Conservation (phyloP, 805 yeast genomes). For the Cephaloascus fragrans region DNA sequence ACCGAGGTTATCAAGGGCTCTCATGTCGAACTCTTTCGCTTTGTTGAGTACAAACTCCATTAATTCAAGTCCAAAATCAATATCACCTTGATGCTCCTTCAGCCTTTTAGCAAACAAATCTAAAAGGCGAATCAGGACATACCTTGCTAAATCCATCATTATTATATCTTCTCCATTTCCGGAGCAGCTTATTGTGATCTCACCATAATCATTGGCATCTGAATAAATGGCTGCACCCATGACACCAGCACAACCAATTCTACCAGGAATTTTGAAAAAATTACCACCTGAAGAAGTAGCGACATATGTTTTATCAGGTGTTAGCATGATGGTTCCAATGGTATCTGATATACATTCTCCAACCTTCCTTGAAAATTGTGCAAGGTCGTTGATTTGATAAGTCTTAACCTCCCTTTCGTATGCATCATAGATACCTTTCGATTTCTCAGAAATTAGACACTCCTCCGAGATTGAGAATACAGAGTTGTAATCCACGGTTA, state of each 20-base stretch:
- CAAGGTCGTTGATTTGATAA: background rate
- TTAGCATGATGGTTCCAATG: conserved; percentile 26
- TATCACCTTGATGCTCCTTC: background rate
- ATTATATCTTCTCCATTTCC: conserved; percentile 53
- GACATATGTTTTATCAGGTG: conserved; percentile 5
- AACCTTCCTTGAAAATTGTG: background rate
- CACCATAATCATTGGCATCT: conserved; percentile 7
- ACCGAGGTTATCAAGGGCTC: conserved; percentile 1
- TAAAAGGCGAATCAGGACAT: conserved; percentile 9
- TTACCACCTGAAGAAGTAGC: conserved; percentile 48
- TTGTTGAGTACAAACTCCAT: background rate
- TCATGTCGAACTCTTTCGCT: background rate
- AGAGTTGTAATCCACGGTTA: background rate
- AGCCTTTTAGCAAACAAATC: background rate
- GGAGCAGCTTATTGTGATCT: conserved; percentile 31
- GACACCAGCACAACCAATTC: conserved; percentile 47
- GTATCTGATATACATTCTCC: conserved; percentile 30
- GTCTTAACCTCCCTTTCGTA: background rate
- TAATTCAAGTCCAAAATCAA: conserved; percentile 8
- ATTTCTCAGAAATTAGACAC: background rate
- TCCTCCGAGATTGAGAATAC: background rate
- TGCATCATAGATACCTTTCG: background rate
- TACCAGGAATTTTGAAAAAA: conserved; percentile 34
- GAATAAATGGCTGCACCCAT: conserved; percentile 33
- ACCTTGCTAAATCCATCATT: conserved; percentile 27